Base-by-base conservation (phyloP, 768 basidiomycete genomes). In the Lactarius trivialis region DNA sequence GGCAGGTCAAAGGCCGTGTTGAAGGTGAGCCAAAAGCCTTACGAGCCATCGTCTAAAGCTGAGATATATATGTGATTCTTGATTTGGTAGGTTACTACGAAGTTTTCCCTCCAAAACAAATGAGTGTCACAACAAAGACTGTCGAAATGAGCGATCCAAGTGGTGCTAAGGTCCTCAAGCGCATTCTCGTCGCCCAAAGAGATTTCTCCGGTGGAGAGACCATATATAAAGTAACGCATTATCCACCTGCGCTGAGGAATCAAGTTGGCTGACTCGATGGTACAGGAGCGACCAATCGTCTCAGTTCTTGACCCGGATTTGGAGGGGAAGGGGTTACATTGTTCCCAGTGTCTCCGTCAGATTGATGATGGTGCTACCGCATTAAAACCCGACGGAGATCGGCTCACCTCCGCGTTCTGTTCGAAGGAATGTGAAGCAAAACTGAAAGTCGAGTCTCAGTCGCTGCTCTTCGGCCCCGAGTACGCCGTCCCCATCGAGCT, bases 231-330 rank as follows among this genome's bases (percentile, higher is more conserved):
- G 91, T 85, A 71, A 60, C 9, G 39, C 53, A 48, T 24, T 54
- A 61, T 64, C 17, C 21, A 1, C 52, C 45, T 33, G 41, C 50
- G 36, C 45, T 50, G 49, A 54, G 24, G 2, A 21, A 7, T 43
- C 30, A 39, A 6, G 8, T 62, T 15, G 58, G 34, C 34, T 37
- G 17, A 14, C 51, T 54, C 32, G 58, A 36, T 36, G 28, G n/a
- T 14, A 52, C 67, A 93, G 91, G 91, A 93, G 77, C 76, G 79
- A 64, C 87, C 91, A 7, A 77, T 91, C 21, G 83, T 89, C 41
- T 76, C 87, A 12, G 84, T 77, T 32, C 82, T 93, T 24, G 91
- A 93, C 68, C 68, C 76, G 0, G 91, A 93, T 67, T 76, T 93
- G 21, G 82, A 88, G 73, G 76, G 77, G 39, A 80, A 81, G 55